A percentile compares a stretch with the other conserved stretches of the same genome.
Evolutionary conservation across 768 basidiomycete species (phyloP).

Genomic region (Mycena venus): DNA sequence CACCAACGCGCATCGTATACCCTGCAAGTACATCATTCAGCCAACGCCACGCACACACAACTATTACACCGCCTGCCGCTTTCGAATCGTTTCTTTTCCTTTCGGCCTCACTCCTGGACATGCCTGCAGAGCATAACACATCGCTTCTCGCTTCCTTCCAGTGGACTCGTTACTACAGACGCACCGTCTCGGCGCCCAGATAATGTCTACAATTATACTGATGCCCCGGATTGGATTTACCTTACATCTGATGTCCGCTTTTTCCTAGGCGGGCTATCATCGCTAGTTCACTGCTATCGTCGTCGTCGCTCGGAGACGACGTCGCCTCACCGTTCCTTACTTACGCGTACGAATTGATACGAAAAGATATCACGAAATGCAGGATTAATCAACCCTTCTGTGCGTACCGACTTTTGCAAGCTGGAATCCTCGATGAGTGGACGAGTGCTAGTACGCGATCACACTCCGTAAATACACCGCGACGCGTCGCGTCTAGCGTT

Average conservation of each 20-base stretch:
- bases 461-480: too few species aligned
- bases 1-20: constrained; percentile 36
- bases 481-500: too few species aligned
- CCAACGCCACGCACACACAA: constrained; percentile 21
- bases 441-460: too few species aligned
- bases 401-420: neutral
- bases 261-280: constrained; percentile 7
- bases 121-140: neutral
- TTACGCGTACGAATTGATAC: constrained; percentile 27
- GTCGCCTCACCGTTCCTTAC: constrained; percentile 25
- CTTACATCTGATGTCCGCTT: constrained; percentile 23
- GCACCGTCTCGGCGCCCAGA: constrained; percentile 17
- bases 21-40: constrained; percentile 31
- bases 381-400: constrained; percentile 19
- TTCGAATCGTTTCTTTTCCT: constrained; percentile 19
- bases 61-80: constrained; percentile 30
- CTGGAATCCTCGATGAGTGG: too few species aligned
- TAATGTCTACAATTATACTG: constrained; percentile 19
- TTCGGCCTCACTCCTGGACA: neutral
- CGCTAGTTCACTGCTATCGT: constrained; percentile 2
- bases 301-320: neutral
- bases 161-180: constrained; percentile 4
- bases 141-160: neutral
- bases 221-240: constrained; percentile 26
- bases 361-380: constrained; percentile 36